phyloP scores from a whole-genome alignment of 2,329 filamentous ascomycete genomes.

The Cryphonectria nitschkei region DNA sequence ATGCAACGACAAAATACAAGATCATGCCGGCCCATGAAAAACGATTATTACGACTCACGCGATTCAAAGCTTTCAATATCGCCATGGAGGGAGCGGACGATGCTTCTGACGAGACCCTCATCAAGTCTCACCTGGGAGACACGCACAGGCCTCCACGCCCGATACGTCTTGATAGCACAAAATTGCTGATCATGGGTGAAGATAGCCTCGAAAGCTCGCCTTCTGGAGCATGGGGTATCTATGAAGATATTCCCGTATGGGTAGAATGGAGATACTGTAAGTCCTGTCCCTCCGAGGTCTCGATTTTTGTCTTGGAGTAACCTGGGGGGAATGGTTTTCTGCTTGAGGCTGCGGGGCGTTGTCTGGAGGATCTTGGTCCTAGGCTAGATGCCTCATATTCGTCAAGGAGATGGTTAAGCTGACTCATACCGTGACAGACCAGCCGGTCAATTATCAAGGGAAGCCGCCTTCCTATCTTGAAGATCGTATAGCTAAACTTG shows the following conservation, averaged over 20 bases:
- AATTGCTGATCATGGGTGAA: constrained; percentile 1
- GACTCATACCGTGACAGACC: constrained; percentile 7
- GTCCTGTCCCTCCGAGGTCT: not conserved
- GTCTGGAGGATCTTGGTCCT: not conserved
- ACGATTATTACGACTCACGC: constrained; percentile 13
- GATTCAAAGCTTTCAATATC: constrained; percentile 17
- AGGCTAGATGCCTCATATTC: not conserved
- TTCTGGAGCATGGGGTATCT: constrained; percentile 8
- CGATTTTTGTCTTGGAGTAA: not conserved
- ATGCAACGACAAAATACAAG: constrained; percentile 5
- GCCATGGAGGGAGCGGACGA: constrained; percentile 1
- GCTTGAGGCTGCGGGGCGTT: not conserved
- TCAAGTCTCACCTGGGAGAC: constrained; percentile 14
- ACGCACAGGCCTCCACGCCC: not conserved
- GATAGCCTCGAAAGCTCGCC: not conserved
- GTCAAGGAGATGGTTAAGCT: not conserved
- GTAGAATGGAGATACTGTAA: constrained; percentile 23
- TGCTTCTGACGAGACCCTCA: not conserved
- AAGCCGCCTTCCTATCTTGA: constrained; percentile 8
- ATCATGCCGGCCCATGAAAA: not conserved
- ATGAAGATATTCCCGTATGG: constrained; percentile 15
- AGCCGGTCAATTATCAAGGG: constrained; percentile 9
- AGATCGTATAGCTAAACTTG: constrained; percentile 19
- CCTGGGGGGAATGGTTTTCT: not conserved
- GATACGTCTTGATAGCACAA: not conserved